phyloP scores from a whole-genome alignment of 2,329 filamentous ascomycete genomes.

The Westerdykella aurantiaca region DNA sequence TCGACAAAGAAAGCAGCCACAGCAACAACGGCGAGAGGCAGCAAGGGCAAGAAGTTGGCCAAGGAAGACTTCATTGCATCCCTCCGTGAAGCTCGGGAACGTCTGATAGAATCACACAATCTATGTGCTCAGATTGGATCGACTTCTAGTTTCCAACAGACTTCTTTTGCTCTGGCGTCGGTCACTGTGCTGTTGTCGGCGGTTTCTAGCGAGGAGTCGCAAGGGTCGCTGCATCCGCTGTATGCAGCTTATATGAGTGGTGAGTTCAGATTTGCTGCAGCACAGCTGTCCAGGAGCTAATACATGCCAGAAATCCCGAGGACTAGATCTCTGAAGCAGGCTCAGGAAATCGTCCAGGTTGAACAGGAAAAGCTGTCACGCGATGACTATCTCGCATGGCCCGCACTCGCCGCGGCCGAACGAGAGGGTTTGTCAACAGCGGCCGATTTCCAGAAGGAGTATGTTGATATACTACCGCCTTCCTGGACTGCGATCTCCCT shows the following conservation, averaged over 20 bases:
- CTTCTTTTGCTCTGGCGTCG: conserved; percentile 32
- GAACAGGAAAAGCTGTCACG: conserved; percentile 42
- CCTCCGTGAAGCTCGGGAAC: conserved; percentile 60
- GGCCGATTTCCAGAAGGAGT: conserved; percentile 65
- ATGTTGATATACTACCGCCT: conserved; percentile 76
- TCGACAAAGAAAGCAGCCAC: conserved; percentile 11
- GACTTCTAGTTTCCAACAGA: conserved; percentile 51
- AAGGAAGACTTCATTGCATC: conserved; percentile 51
- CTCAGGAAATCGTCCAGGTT: conserved; percentile 51
- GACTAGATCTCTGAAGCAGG: conserved; percentile 61
- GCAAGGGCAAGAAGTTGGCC: conserved; percentile 20
- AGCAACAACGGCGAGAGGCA: conserved; percentile 9
- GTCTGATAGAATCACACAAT: conserved; percentile 59
- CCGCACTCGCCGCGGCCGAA: conserved; percentile 25
- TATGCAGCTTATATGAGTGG: conserved; percentile 38
- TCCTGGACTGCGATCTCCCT: conserved; percentile 84
- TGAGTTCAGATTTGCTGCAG: conserved; percentile 7
- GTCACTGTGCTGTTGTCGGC: conserved; percentile 39
- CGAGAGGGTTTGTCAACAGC: conserved; percentile 36
- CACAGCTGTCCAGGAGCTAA: conserved; percentile 2
- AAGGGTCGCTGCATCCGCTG: conserved; percentile 34
- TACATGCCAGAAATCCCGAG: conserved; percentile 58
- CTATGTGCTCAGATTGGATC: conserved; percentile 50
- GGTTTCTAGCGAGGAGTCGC: conserved; percentile 22
- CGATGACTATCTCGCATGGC: conserved; percentile 38